phyloP scores from a whole-genome alignment of 1,284 basidiomycete genomes.

The Chalciporus sp. region DNA sequence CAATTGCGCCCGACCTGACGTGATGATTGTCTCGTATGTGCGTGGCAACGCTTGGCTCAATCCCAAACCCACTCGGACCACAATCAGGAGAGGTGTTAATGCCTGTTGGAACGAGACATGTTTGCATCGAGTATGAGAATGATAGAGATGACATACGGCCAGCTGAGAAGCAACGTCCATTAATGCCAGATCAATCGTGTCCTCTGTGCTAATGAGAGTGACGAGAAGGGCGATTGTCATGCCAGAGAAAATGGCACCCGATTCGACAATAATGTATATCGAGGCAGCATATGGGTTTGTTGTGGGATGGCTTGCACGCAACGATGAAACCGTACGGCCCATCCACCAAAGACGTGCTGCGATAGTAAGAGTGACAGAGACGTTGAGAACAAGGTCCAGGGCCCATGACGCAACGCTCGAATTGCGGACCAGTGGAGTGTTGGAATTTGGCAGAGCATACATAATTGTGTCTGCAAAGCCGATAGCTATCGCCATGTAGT shows the following conservation, averaged over 20 bases:
- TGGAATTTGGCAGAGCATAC: background rate
- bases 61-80: background rate
- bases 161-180: background rate
- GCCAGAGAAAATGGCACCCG: background rate
- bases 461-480: background rate
- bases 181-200: background rate
- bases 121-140: background rate
- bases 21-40: background rate
- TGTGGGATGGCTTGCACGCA: background rate
- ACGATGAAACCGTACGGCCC: background rate
- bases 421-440: background rate
- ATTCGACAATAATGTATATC: constrained; percentile 7
- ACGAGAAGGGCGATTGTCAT: background rate
- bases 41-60: background rate
- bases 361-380: background rate
- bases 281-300: constrained; percentile 2
- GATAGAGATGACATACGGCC: background rate
- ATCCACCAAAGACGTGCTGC: constrained; percentile 1
- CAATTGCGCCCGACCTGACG: background rate
- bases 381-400: background rate
- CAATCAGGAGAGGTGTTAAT: background rate
- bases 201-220: background rate
- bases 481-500: background rate
- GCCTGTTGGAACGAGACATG: background rate
- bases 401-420: background rate